Base-by-base conservation (phyloP, 2,329 filamentous ascomycete genomes). In the Ramularia endophylla region DNA sequence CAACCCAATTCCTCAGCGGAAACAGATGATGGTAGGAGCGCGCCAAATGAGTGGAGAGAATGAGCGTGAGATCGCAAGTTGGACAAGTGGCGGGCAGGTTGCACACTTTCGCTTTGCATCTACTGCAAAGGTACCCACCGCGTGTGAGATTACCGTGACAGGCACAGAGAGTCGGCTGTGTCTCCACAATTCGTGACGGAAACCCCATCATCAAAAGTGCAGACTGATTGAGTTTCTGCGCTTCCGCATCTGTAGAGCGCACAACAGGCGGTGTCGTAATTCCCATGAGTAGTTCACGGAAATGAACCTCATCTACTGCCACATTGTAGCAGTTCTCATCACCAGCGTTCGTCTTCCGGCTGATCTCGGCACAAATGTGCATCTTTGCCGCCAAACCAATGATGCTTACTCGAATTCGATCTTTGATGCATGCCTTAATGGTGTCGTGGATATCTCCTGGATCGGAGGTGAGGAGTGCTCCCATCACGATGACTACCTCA, bases 181-280 rank as follows among this genome's bases (percentile, higher is more conserved):
- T 73, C 39, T 87, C 85, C 4, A 92, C 78, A 2, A 84, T 85
- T 27, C 89, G 78, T 5, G 87, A 94, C 0, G 92, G 92, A 58
- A 98, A 98, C 4, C 92, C 92, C 90, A 98, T 98, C 85, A 94
- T 94, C 18, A 98, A 77, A 29, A 98, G 71, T 2, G 75, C 73
- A 41, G 61, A 65, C 57, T 71, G 62, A 56, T 75, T 66, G 52
- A 50, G 54, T 38, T 46, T 63, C 40, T 52, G 59, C 27, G 47
- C 52, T 45, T 54, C 61, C 8, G 54, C 52, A 38, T 60, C 58
- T 12, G 57, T 59, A 2, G 53, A 47, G n/a, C 85, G 79, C 9
- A 88, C 86, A 13, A 88, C 83, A 0, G 90, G 92, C 1, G 92
- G 92, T 2, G 87, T 95, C 0, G 92, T 97, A 35, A 85, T 80